Evolutionary conservation across 1,284 basidiomycete species (phyloP).

Genomic region (Moesziomyces sp.): DNA sequence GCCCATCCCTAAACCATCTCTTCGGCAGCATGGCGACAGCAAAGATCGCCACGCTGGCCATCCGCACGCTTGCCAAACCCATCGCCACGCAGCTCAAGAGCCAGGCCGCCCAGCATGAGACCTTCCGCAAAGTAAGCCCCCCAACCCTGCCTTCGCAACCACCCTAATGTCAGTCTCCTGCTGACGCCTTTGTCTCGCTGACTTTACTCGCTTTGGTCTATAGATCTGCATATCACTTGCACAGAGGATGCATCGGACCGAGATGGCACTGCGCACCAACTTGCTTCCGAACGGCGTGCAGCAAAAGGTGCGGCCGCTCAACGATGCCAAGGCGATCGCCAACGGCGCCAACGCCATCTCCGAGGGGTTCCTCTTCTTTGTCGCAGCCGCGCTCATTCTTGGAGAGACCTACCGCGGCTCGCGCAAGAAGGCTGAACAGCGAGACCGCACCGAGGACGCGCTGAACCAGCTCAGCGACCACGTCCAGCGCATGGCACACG

Average conservation of each 20-base stretch:
- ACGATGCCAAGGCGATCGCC: conserved; percentile 62
- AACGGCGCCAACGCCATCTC: conserved; percentile 65
- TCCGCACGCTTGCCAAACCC: conserved; percentile 65
- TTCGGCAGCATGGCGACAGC: conserved; percentile 56
- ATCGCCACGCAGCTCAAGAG: conserved; percentile 65
- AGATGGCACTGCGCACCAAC: conserved; percentile 59
- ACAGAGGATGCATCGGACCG: conserved; percentile 61
- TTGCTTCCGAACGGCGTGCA: conserved; percentile 50
- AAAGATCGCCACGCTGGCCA: conserved; percentile 62
- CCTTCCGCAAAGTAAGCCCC: conserved; percentile 51
- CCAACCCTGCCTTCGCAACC: not conserved
- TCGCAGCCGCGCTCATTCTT: conserved; percentile 62
- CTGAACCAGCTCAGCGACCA: conserved; percentile 47
- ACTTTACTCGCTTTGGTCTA: too few species aligned
- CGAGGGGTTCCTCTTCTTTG: conserved; percentile 64
- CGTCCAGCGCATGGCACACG: conserved; percentile 38
- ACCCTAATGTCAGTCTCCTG: not conserved
- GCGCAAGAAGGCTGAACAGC: conserved; percentile 58
- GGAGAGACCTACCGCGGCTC: conserved; percentile 62
- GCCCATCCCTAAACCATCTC: too few species aligned
- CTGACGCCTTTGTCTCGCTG: not conserved
- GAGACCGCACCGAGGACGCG: conserved; percentile 57
- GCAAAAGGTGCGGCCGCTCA: conserved; percentile 64
- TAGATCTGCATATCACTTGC: conserved; percentile 62
- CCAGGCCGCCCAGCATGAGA: conserved; percentile 62